phyloP scores from a whole-genome alignment of 805 yeast species.

The Nadsonia fulvescens region DNA sequence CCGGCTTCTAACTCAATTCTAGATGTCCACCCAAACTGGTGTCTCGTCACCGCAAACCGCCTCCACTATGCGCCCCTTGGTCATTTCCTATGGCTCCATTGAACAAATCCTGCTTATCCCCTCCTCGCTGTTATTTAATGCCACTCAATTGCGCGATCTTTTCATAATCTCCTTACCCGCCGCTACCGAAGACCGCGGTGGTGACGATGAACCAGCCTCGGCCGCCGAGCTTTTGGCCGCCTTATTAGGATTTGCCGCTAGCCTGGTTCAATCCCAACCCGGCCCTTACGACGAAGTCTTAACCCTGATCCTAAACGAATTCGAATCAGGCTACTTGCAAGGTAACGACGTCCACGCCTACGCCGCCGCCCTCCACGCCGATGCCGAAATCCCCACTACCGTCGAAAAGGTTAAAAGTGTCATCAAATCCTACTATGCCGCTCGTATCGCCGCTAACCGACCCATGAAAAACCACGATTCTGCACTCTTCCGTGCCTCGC shows the following conservation, averaged over 20 bases:
- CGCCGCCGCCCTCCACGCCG: conserved; percentile 45
- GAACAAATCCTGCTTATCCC: conserved; percentile 85
- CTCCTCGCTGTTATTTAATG: conserved; percentile 55
- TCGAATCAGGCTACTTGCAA: conserved; percentile 60
- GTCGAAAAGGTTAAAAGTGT: conserved; percentile 51
- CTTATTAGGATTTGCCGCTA: conserved; percentile 45
- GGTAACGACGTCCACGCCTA: conserved; percentile 76
- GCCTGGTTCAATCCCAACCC: conserved; percentile 20
- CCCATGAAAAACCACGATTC: conserved; percentile 33
- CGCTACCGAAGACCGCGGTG: conserved; percentile 67
- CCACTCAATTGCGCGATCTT: conserved; percentile 76
- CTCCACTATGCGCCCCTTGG: conserved; percentile 58
- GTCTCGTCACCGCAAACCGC: conserved; percentile 25
- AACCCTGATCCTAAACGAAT: conserved; percentile 55
- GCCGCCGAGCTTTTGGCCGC: conserved; percentile 70
- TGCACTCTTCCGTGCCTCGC: conserved; percentile 50
- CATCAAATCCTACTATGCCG: conserved; percentile 60
- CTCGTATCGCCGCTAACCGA: conserved; percentile 31
- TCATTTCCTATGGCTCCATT: conserved; percentile 65
- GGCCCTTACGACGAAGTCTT: conserved; percentile 56
- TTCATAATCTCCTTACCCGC: conserved; percentile 59
- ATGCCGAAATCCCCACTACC: conserved; percentile 27
- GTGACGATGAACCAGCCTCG: conserved; percentile 74
- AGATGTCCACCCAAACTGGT: conserved; percentile 20
- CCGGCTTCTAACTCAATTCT: no score